Evolutionary conservation across 2,329 filamentous ascomycete genomes (phyloP).

Genomic region (Fusarium sp.): DNA sequence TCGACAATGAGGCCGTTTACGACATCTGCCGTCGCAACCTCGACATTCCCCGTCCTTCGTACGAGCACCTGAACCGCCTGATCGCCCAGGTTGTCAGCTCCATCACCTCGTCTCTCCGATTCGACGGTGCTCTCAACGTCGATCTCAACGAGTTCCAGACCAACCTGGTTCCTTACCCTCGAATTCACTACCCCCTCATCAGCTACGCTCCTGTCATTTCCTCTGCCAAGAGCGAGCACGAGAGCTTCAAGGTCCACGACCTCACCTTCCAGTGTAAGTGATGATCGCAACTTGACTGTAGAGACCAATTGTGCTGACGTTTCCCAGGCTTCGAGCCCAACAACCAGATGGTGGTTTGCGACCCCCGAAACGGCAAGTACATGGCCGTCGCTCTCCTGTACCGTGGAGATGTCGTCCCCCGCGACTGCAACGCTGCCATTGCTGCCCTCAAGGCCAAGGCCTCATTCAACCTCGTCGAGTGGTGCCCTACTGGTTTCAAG

Average conservation of each 20-base stretch:
- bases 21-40: constrained; percentile 80
- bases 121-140: constrained; percentile 79
- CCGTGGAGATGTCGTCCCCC: constrained; percentile 77
- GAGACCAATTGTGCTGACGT: constrained; percentile 40
- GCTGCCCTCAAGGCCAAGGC: constrained; percentile 77
- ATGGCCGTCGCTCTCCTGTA: constrained; percentile 80
- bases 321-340: constrained; percentile 77
- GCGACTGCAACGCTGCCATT: constrained; percentile 76
- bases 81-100: constrained; percentile 82
- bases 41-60: constrained; percentile 76
- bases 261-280: constrained; percentile 78
- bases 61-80: constrained; percentile 78
- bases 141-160: constrained; percentile 84
- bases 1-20: constrained; percentile 81
- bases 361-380: constrained; percentile 81
- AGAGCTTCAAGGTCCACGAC: constrained; percentile 88
- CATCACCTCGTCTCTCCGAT: constrained; percentile 78
- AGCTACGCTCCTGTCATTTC: constrained; percentile 79
- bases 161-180: constrained; percentile 79
- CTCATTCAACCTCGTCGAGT: constrained; percentile 80
- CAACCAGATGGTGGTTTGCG: constrained; percentile 84
- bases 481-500: constrained; percentile 83
- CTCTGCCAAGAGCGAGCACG: constrained; percentile 81
- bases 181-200: constrained; percentile 80
- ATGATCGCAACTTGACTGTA: background rate